Base-by-base conservation (phyloP, 139 green algal genomes). In the Monoraphidium neglectum region DNA sequence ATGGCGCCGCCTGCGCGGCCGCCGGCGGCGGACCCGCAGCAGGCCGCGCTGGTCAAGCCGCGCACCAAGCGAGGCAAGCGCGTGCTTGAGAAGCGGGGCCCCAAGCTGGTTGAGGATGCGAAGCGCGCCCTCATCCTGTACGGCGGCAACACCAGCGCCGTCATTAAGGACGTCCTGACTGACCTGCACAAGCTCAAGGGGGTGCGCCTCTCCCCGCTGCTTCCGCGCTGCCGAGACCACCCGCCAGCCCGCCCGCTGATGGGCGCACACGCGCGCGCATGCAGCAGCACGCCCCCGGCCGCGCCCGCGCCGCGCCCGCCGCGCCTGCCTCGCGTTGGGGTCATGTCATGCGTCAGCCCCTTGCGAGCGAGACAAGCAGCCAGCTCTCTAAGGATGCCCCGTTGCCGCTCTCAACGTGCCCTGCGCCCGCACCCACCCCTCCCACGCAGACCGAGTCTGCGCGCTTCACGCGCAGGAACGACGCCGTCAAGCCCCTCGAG, bases 401-500 rank as follows among this genome's bases (percentile, higher is more conserved):
- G n/a, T n/a, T n/a, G n/a, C n/a, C n/a, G n/a, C n/a, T 59, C 4
- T 61, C 35, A 43, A 16, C 62, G 3, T n/a, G n/a, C 38, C 38
- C 51, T 37, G 35, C 33, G 28, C 23, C 23, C 68, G 36, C 63
- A n/a, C 32, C 54, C 26, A 5, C 12, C 35, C 28, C 4, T 26
- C 30, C 3, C 33, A 47, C 68, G 57, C 88, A 94, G 89, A 72
- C 62, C 24, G 92, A 97, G 30, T 77, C 74, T 3, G 43, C 91
- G 1, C 91, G 88, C 63, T 93, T 93, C 74, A 93, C 83, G 0
- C 84, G 89, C 13, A 91, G 91, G n/a, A 97, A 98, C 77, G 83
- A 90, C 35, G 87, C 96, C 47, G 82, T 97, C 38, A 78, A 82
- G 30, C 95, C 95, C 0, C 97, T 98, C 83, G 95, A 98, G 82